These are phyloP conservation scores for Ceratocystiopsis sp. DNA, from an alignment of 2,329 filamentous ascomycete genomes.

Conservation along the genomic window DNA sequence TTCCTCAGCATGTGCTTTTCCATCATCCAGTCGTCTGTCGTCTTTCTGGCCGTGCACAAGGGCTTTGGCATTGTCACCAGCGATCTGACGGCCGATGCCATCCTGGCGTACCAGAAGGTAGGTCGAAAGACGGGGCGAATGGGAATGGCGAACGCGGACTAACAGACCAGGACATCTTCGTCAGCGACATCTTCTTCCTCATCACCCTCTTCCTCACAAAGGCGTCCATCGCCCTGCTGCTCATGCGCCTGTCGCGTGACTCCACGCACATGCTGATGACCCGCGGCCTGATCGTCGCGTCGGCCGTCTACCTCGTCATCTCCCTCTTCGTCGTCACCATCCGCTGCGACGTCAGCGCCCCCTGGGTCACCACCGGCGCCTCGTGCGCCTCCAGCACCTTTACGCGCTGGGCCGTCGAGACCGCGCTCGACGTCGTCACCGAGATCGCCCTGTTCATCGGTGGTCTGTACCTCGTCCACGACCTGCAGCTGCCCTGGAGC, in stretches of 20 bases:
- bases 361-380: constrained; percentile 18
- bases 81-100: constrained; percentile 10
- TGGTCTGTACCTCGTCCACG: constrained; percentile 19
- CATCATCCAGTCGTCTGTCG: constrained; percentile 19
- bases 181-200: constrained; percentile 25
- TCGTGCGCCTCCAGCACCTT: constrained; percentile 17
- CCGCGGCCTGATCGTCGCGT: constrained; percentile 17
- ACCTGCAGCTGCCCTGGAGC: constrained; percentile 19
- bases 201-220: constrained; percentile 25
- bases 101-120: constrained; percentile 13
- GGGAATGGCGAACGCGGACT: no score
- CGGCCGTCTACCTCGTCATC: constrained; percentile 20
- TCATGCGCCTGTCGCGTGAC: constrained; percentile 26
- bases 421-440: constrained; percentile 21
- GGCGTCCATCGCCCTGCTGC: constrained; percentile 23
- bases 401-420: constrained; percentile 21
- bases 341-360: constrained; percentile 20
- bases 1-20: constrained; percentile 16
- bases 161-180: constrained; percentile 17
- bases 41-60: constrained; percentile 19
- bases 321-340: constrained; percentile 23
- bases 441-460: constrained; percentile 21
- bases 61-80: constrained; percentile 21
- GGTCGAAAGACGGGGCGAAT: no score
- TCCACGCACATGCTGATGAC: constrained; percentile 20